Evolutionary conservation across 2,329 filamentous ascomycete species (phyloP).

Genomic region (Huntiella bhutanensis): DNA sequence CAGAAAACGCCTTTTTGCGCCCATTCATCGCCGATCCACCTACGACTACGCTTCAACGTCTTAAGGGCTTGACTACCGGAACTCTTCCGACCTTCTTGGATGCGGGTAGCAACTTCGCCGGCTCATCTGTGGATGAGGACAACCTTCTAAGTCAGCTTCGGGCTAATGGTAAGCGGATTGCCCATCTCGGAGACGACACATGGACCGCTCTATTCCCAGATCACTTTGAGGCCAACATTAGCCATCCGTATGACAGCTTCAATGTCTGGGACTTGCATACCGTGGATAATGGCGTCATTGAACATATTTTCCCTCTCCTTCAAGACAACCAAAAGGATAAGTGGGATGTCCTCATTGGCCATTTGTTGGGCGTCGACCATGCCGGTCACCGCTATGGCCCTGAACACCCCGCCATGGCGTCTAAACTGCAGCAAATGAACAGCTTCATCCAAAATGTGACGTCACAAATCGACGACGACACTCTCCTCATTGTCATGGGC

Average conservation of each 20-base stretch:
- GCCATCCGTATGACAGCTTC: constrained; percentile 83
- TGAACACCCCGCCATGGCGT: constrained; percentile 75
- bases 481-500: constrained; percentile 88
- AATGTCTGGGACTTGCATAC: constrained; percentile 97
- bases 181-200: constrained; percentile 93
- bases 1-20: constrained; percentile 68
- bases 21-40: constrained; percentile 96
- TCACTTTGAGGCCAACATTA: constrained; percentile 79
- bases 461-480: constrained; percentile 58
- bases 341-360: constrained; percentile 92
- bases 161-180: constrained; percentile 52
- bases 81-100: constrained; percentile 91
- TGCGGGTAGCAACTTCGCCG: constrained; percentile 84
- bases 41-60: constrained; percentile 74
- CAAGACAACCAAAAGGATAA: constrained; percentile 41
- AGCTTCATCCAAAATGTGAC: constrained; percentile 54
- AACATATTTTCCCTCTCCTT: constrained; percentile 75
- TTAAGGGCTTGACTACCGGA: constrained; percentile 89
- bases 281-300: constrained; percentile 83
- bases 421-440: constrained; percentile 87
- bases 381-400: constrained; percentile 92
- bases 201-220: constrained; percentile 86
- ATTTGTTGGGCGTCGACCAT: constrained; percentile 90
- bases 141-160: constrained; percentile 49
- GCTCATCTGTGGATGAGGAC: constrained; percentile 89